These are phyloP conservation scores for Phlyctochytrium planicorne DNA, from an alignment of 192 early-diverging fungal species.

Conservation along the genomic window DNA sequence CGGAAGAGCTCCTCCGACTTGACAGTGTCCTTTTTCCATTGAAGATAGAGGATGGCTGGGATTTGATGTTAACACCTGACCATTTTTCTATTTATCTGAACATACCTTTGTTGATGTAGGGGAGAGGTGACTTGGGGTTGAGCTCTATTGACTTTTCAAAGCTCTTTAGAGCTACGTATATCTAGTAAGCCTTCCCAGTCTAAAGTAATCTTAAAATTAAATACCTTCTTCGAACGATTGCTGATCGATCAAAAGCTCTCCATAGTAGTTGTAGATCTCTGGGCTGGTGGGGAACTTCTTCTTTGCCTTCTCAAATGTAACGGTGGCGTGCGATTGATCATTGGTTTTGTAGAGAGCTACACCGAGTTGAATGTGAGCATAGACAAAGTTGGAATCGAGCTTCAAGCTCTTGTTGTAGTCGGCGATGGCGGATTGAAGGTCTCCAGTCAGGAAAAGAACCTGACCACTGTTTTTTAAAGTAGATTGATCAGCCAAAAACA, in stretches of 20 bases:
- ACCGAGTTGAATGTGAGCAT: slow-evolving; percentile 91
- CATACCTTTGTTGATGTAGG: slow-evolving; percentile 96
- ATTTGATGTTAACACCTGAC: neutral
- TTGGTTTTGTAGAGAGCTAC: slow-evolving; percentile 92
- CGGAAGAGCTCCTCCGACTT: slow-evolving; percentile 74
- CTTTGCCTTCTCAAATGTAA: slow-evolving; percentile 77
- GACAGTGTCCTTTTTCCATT: slow-evolving; percentile 70
- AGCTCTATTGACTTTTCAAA: slow-evolving; percentile 90
- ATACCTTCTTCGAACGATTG: slow-evolving; percentile 69
- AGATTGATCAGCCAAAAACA: too few relatives aligned
- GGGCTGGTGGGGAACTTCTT: slow-evolving; percentile 73
- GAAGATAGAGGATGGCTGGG: slow-evolving; percentile 61
- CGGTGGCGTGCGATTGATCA: slow-evolving; percentile 68
- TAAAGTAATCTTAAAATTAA: neutral
- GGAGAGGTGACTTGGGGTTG: slow-evolving; percentile 80
- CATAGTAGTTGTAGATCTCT: slow-evolving; percentile 97
- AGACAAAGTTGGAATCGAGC: slow-evolving; percentile 80
- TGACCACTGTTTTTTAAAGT: slow-evolving; percentile 55
- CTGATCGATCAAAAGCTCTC: slow-evolving; percentile 90
- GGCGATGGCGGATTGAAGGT: slow-evolving; percentile 74
- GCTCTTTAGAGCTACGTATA: slow-evolving; percentile 59
- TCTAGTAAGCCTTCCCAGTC: neutral
- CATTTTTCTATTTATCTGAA: neutral
- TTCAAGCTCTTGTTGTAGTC: slow-evolving; percentile 81
- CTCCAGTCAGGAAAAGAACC: slow-evolving; percentile 81